These are phyloP conservation scores for Apiospora marii DNA, from an alignment of 2,329 filamentous ascomycete genomes.

Conservation along the genomic window DNA sequence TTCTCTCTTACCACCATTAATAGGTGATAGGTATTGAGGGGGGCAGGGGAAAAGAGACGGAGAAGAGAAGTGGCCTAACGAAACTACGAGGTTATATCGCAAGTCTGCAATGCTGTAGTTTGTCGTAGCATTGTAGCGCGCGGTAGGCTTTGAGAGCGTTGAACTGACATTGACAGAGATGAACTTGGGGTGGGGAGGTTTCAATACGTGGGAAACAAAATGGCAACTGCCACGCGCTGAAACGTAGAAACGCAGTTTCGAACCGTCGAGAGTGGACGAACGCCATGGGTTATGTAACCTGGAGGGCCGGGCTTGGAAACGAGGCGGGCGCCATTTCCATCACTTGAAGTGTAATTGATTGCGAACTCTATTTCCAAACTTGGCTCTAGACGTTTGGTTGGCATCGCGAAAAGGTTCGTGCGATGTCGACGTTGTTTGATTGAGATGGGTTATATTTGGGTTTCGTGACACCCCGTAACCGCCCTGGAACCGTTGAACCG, in stretches of 20 bases:
- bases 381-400: not conserved
- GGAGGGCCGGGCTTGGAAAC: not conserved
- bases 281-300: not conserved
- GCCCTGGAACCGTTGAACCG: not conserved
- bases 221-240: constrained; percentile 12
- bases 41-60: not conserved
- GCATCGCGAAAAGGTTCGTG: not conserved
- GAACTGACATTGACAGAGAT: not conserved
- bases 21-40: not conserved
- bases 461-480: not conserved
- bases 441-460: not conserved
- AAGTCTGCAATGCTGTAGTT: not conserved
- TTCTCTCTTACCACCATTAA: no score
- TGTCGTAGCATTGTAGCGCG: not conserved
- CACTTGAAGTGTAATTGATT: not conserved
- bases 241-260: constrained; percentile 5
- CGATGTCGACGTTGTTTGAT: not conserved
- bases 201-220: constrained; percentile 7
- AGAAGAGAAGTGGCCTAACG: not conserved
- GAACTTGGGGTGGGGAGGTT: constrained; percentile 2
- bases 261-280: not conserved
- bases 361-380: not conserved
- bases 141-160: not conserved
- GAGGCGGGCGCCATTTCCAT: not conserved
- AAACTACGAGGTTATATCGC: not conserved